phyloP scores from a whole-genome alignment of 1,284 basidiomycete genomes.

The Calocybe gambosa region DNA sequence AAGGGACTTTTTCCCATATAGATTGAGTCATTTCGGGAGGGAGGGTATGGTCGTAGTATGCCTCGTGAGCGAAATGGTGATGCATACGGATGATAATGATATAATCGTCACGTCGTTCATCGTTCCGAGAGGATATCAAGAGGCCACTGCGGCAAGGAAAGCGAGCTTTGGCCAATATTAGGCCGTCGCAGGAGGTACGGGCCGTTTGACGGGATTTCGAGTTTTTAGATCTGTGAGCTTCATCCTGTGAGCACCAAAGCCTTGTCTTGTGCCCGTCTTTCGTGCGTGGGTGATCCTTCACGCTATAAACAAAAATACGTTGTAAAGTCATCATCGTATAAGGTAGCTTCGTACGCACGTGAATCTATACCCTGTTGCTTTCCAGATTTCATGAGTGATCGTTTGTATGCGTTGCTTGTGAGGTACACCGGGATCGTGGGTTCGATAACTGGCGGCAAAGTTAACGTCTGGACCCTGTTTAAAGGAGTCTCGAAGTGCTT shows the following conservation, averaged over 20 bases:
- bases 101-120: conserved; percentile 19
- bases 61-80: conserved; percentile 36
- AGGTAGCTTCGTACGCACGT: conserved; percentile 28
- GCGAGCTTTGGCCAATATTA: conserved; percentile 31
- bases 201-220: conserved; percentile 25
- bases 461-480: conserved; percentile 27
- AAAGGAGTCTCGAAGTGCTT: conserved; percentile 24
- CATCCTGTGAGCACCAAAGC: conserved; percentile 43
- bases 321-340: conserved; percentile 3
- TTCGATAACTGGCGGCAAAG: conserved; percentile 32
- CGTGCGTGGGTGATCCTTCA: conserved; percentile 41
- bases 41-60: conserved; percentile 31
- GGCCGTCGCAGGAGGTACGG: conserved; percentile 30
- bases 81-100: conserved; percentile 37
- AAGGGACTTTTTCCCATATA: conserved; percentile 23
- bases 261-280: conserved; percentile 41
- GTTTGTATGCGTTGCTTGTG: conserved; percentile 37
- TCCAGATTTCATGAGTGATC: conserved; percentile 38
- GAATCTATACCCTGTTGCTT: conserved; percentile 40
- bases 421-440: conserved; percentile 24
- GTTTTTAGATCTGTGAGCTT: conserved; percentile 33
- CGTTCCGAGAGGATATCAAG: conserved; percentile 35
- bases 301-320: conserved; percentile 21
- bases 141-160: conserved; percentile 39
- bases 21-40: conserved; percentile 29